Evolutionary conservation across 208 protist genomes (phyloP).

Genomic region (Crithidia bombi): DNA sequence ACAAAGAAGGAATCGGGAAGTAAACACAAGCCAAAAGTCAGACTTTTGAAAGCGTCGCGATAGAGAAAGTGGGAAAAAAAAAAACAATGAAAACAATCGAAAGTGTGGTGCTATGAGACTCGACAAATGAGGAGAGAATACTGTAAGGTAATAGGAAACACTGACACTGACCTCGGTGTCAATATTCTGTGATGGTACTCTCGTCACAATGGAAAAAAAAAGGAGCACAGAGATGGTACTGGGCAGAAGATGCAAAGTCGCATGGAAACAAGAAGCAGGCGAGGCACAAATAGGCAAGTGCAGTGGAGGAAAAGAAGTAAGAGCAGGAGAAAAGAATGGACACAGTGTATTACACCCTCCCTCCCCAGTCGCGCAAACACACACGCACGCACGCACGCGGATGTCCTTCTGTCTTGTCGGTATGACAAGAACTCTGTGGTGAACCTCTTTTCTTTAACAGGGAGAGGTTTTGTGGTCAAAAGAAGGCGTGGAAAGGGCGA

Average conservation of each 20-base stretch:
- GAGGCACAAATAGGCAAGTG: not conserved
- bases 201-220: not conserved
- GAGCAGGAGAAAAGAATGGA: no score
- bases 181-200: not conserved
- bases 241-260: not conserved
- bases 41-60: no score
- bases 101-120: not conserved
- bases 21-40: no score
- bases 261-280: not conserved
- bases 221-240: conserved; percentile 3
- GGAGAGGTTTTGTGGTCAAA: no score
- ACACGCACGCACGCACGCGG: no score
- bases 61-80: conserved; percentile 5
- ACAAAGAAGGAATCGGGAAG: no score
- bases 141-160: not conserved
- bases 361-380: no score
- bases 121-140: not conserved
- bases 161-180: not conserved
- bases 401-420: no score
- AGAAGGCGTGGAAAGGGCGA: no score
- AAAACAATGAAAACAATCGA: conserved; percentile 5
- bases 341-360: no score
- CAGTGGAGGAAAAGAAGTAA: not conserved
- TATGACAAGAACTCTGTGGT: no score
- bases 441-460: no score